Evolutionary conservation across 148 eudicot species (phyloP).

Genomic region (Beta vulgaris): DNA sequence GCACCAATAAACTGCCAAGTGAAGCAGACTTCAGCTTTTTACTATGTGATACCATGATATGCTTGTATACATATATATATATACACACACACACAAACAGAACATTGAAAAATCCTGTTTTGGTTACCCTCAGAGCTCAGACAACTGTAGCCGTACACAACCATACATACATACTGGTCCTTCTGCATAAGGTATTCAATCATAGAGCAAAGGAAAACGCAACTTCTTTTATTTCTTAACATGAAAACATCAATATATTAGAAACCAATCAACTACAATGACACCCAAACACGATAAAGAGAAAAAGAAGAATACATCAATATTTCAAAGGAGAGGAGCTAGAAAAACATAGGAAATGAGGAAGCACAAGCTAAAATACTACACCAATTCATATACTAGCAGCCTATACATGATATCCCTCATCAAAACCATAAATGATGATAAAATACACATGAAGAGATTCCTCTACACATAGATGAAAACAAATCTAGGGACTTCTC

Average conservation of each 20-base stretch:
- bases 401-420: neutral
- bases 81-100: too few relatives aligned
- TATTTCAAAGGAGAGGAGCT: neutral
- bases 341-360: neutral
- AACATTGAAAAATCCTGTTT: too few relatives aligned
- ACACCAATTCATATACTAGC: too few relatives aligned
- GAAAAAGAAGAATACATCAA: neutral
- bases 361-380: neutral
- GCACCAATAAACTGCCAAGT: neutral
- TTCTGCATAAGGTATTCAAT: too few relatives aligned
- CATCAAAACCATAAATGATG: neutral
- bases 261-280: neutral
- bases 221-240: neutral
- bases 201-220: too few relatives aligned
- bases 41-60: too few relatives aligned
- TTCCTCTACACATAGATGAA: neutral
- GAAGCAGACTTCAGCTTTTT: neutral
- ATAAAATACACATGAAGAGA: neutral
- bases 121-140: too few relatives aligned
- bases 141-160: too few relatives aligned
- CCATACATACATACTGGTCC: neutral
- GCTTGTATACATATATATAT: neutral
- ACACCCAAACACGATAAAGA: neutral
- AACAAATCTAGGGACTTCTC: too few relatives aligned
- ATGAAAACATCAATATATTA: neutral